Evolutionary conservation across 257 asterid genomes (phyloP).

Genomic region (Hygrophila difformis): DNA sequence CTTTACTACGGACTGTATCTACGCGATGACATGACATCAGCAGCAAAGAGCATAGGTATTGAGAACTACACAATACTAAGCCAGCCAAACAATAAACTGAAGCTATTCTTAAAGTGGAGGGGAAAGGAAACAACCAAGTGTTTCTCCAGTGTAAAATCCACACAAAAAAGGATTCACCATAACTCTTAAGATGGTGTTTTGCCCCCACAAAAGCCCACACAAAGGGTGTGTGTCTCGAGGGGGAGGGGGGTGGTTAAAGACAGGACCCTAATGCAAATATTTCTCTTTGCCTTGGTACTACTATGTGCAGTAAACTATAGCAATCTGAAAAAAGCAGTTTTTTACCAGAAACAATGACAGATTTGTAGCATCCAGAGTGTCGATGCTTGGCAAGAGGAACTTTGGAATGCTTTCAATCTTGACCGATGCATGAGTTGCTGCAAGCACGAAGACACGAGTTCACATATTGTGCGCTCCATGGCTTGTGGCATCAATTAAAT

Average conservation of each 20-base stretch:
- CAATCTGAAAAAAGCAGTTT: conserved; percentile 8
- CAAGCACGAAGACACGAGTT: not conserved
- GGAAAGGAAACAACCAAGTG: conserved; percentile 1
- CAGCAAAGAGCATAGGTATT: no score
- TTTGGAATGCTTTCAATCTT: conserved; percentile 6
- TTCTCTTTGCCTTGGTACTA: no score
- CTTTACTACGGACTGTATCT: no score
- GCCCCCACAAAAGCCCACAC: no score
- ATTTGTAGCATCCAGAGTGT: not conserved
- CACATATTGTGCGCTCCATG: conserved; percentile 7
- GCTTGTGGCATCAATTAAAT: conserved; percentile 7
- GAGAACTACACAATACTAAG: no score
- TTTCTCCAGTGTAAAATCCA: not conserved
- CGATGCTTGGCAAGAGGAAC: conserved; percentile 7
- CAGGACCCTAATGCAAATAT: no score
- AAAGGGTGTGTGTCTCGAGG: no score
- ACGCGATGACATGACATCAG: no score
- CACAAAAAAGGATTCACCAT: conserved; percentile 15
- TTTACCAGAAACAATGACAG: conserved; percentile 5
- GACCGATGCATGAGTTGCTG: conserved; percentile 6
- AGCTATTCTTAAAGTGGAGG: no score
- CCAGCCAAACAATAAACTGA: no score
- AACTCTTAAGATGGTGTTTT: conserved; percentile 19
- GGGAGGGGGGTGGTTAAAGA: no score
- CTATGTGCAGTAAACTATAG: conserved; percentile 13